A percentile compares a stretch with the other conserved stretches of the same genome.
phyloP scores from a whole-genome alignment of 306 rosid species.

The Casuarina glauca region DNA sequence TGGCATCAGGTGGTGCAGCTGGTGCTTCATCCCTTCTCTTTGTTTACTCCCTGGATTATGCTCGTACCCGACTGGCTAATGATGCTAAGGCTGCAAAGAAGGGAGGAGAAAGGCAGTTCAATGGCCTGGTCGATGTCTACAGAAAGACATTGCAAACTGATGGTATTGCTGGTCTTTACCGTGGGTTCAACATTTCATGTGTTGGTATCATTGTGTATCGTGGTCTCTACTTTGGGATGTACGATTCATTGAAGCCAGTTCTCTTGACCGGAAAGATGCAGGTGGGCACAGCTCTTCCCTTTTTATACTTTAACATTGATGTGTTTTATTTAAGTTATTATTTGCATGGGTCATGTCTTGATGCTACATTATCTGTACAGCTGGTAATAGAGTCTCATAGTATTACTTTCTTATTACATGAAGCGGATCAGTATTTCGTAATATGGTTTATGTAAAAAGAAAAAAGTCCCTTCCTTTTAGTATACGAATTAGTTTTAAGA shows the following conservation, averaged over 20 bases:
- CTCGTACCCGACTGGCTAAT: constrained; percentile 86
- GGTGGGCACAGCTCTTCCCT: constrained; percentile 34
- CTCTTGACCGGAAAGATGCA: constrained; percentile 59
- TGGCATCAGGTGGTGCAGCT: constrained; percentile 91
- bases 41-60: constrained; percentile 84
- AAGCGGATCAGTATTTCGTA: neutral
- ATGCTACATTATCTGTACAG: neutral
- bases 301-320: neutral
- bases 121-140: constrained; percentile 85
- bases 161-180: constrained; percentile 86
- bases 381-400: neutral
- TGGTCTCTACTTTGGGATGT: constrained; percentile 89
- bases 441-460: no score
- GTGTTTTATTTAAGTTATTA: neutral
- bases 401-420: neutral
- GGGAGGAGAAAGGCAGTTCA: constrained; percentile 91
- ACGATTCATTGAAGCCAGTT: constrained; percentile 83
- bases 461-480: neutral
- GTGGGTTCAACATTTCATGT: constrained; percentile 87
- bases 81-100: constrained; percentile 88
- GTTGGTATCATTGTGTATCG: constrained; percentile 88
- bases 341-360: neutral
- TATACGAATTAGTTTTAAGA: neutral
- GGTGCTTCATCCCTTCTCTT: constrained; percentile 85
- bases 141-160: constrained; percentile 73